Conservation (phyloP, 2,329 filamentous ascomycete genomes). For the Ceratocystis alfenasii region DNA sequence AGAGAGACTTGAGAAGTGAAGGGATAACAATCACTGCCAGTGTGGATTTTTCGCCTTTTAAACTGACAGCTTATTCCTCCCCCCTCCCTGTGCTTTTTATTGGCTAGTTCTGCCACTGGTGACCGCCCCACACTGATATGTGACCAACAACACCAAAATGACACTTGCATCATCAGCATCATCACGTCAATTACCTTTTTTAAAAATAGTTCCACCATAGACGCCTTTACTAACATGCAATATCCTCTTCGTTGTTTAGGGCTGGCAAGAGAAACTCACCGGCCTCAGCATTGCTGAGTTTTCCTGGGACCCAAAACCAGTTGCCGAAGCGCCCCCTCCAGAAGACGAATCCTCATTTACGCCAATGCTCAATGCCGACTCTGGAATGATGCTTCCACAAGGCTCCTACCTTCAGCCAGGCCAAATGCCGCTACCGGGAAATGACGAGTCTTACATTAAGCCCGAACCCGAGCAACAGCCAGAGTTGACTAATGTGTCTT, state of each 20-base stretch:
- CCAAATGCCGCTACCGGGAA: constrained; percentile 23
- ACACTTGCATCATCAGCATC: neutral
- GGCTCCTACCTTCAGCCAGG: constrained; percentile 28
- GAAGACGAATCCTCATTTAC: constrained; percentile 24
- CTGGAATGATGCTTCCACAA: constrained; percentile 28
- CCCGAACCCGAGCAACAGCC: constrained; percentile 18
- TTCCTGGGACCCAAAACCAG: constrained; percentile 86
- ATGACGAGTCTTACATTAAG: constrained; percentile 16
- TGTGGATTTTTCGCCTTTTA: constrained; percentile 21
- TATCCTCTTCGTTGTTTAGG: constrained; percentile 39
- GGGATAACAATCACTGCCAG: constrained; percentile 13
- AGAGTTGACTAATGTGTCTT: constrained; percentile 21
- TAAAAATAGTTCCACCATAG: neutral
- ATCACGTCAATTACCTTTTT: neutral
- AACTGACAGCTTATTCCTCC: constrained; percentile 15
- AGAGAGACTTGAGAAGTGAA: constrained; percentile 10
- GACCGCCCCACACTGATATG: constrained; percentile 18
- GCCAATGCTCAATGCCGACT: constrained; percentile 12
- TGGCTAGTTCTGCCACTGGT: constrained; percentile 15
- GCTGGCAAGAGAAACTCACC: constrained; percentile 87
- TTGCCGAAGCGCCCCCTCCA: constrained; percentile 29
- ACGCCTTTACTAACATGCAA: neutral
- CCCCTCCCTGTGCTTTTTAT: constrained; percentile 4
- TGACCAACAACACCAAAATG: neutral
- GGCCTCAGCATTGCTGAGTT: constrained; percentile 75